phyloP scores from a whole-genome alignment of 331 rosid genomes.

The Malus hybrid region DNA sequence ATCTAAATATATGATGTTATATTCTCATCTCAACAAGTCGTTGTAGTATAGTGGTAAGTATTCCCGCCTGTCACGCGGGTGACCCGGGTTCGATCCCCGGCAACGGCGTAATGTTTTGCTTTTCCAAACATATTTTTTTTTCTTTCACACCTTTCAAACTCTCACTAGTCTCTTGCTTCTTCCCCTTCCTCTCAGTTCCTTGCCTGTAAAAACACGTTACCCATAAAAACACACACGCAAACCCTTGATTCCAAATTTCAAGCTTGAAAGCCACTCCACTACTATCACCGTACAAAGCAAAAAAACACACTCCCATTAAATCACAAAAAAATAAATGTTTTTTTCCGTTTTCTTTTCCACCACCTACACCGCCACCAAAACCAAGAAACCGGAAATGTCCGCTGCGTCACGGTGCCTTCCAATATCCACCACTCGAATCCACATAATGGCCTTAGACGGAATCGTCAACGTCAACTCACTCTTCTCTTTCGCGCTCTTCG shows the following conservation, averaged over 20 bases:
- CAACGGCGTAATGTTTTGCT: slow-evolving; percentile 38
- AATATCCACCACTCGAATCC: slow-evolving; percentile 46
- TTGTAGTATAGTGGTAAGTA: slow-evolving; percentile 99
- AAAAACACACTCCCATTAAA: background rate
- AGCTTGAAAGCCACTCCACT: background rate
- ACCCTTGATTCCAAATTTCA: slow-evolving; percentile 6
- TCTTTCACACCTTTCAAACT: background rate
- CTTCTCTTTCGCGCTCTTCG: slow-evolving; percentile 73
- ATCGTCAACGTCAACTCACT: slow-evolving; percentile 83
- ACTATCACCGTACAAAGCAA: background rate
- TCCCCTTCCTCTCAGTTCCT: background rate
- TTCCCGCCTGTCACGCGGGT: slow-evolving; percentile 97
- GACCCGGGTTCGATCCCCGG: slow-evolving; percentile 99
- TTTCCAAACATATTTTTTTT: background rate
- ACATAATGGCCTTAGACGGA: slow-evolving; percentile 79
- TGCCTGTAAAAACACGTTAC: slow-evolving; percentile 9
- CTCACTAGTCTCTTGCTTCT: background rate
- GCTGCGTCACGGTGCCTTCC: slow-evolving; percentile 23
- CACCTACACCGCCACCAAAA: background rate
- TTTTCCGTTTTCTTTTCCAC: background rate
- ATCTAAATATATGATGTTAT: no score
- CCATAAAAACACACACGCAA: slow-evolving; percentile 9
- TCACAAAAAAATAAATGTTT: background rate
- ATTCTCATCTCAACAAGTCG: slow-evolving; percentile 16
- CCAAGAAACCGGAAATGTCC: slow-evolving; percentile 29